Conservation (phyloP, 108 stramenopile species). For the Skeletonema potamos region DNA sequence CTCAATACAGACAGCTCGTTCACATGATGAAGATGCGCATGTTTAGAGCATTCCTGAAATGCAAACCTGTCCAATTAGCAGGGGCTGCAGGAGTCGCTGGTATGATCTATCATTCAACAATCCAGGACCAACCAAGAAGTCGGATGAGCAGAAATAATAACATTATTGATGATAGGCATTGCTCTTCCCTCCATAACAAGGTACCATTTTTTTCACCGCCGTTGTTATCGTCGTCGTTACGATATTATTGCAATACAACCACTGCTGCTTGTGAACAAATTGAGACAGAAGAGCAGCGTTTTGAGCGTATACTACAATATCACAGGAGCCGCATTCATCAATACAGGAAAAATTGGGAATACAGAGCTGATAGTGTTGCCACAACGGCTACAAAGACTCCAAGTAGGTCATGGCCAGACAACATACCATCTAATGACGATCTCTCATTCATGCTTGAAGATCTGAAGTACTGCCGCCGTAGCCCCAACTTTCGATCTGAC, state of each 20-base stretch:
- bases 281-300: conserved; percentile 30
- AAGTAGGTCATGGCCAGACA: conserved; percentile 33
- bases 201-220: no score
- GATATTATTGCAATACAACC: neutral
- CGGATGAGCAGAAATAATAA: neutral
- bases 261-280: neutral
- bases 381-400: conserved; percentile 24
- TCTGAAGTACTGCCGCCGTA: conserved; percentile 32
- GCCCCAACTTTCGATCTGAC: conserved; percentile 29
- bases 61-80: neutral
- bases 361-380: conserved; percentile 9
- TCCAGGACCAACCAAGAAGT: neutral
- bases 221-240: neutral
- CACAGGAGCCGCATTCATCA: conserved; percentile 19
- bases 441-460: conserved; percentile 20
- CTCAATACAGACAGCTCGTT: no score
- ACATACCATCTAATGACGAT: conserved; percentile 22
- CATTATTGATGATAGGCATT: no score
- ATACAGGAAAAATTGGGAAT: conserved; percentile 48
- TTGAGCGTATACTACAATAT: conserved; percentile 14
- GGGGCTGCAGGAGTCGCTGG: neutral
- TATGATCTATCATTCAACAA: neutral
- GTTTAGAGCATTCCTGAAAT: neutral
- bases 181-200: neutral
- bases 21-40: neutral